phyloP scores from a whole-genome alignment of 1,284 basidiomycete species.

The Wallemia hederae region DNA sequence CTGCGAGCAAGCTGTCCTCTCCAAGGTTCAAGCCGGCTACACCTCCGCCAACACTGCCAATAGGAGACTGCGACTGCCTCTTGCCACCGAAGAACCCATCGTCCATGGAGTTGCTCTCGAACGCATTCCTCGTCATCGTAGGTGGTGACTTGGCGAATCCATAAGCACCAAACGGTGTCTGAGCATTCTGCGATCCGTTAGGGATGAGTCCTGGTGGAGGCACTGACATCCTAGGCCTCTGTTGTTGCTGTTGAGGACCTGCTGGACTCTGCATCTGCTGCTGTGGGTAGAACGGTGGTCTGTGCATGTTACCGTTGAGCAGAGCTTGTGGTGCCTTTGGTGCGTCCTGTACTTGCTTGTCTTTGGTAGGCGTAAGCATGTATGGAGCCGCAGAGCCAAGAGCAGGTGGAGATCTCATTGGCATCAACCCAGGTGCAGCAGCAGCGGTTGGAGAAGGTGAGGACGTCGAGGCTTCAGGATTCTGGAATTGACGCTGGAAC shows the following conservation, averaged over 20 bases:
- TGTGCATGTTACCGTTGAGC: background rate
- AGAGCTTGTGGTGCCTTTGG: background rate
- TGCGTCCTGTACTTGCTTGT: background rate
- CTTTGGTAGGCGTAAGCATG: background rate
- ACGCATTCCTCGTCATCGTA: background rate
- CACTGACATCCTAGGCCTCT: background rate
- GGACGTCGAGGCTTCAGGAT: background rate
- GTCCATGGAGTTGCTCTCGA: background rate
- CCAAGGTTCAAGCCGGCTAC: background rate
- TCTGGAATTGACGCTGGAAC: background rate
- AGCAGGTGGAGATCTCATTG: background rate
- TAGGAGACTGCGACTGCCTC: background rate
- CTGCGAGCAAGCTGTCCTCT: background rate
- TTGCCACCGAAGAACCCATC: background rate
- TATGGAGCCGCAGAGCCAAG: background rate
- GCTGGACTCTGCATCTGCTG: too few species aligned
- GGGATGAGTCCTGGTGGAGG: background rate
- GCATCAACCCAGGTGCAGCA: background rate
- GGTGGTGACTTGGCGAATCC: background rate
- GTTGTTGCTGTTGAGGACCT: background rate
- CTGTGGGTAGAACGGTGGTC: background rate
- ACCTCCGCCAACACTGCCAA: background rate
- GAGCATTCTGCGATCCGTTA: background rate
- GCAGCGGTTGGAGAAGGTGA: background rate
- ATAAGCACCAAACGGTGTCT: background rate